phyloP scores from a whole-genome alignment of 208 protist species.

The Trypanosoma cruzi region DNA sequence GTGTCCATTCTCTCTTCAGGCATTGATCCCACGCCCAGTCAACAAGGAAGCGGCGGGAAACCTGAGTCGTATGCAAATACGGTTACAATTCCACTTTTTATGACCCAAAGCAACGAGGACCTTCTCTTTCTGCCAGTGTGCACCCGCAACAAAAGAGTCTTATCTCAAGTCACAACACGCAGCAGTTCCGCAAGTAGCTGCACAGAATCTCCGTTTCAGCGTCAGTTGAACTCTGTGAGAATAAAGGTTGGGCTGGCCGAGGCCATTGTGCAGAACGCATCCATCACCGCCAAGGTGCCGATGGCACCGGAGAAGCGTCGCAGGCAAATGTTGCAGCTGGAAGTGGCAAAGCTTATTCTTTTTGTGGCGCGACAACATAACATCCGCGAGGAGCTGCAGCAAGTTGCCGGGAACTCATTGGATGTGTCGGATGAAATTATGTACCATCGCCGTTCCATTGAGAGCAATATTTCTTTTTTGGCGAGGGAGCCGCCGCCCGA shows the following conservation, averaged over 20 bases:
- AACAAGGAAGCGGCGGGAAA: neutral
- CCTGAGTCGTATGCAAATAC: neutral
- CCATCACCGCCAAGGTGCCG: neutral
- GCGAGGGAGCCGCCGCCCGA: conserved; percentile 12
- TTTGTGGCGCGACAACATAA: conserved; percentile 81
- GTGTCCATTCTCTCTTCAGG: neutral
- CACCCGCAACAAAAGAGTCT: neutral
- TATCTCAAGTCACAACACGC: neutral
- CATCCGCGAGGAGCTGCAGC: conserved; percentile 43
- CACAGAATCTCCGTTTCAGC: neutral
- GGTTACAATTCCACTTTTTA: neutral
- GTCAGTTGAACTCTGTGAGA: conserved; percentile 7
- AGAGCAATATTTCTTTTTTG: neutral
- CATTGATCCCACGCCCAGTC: too few relatives aligned
- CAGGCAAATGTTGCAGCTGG: conserved; percentile 50
- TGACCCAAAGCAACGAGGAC: neutral
- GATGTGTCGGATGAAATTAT: conserved; percentile 18
- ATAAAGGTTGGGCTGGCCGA: conserved; percentile 14
- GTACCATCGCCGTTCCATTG: conserved; percentile 6
- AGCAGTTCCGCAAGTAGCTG: neutral
- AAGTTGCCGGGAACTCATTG: conserved; percentile 11
- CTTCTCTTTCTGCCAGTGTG: neutral
- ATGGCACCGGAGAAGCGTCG: conserved; percentile 35
- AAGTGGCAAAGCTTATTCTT: conserved; percentile 70
- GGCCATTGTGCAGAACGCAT: conserved; percentile 13